Base-by-base conservation (phyloP, 768 basidiomycete genomes). In the Agaricus blazei region DNA sequence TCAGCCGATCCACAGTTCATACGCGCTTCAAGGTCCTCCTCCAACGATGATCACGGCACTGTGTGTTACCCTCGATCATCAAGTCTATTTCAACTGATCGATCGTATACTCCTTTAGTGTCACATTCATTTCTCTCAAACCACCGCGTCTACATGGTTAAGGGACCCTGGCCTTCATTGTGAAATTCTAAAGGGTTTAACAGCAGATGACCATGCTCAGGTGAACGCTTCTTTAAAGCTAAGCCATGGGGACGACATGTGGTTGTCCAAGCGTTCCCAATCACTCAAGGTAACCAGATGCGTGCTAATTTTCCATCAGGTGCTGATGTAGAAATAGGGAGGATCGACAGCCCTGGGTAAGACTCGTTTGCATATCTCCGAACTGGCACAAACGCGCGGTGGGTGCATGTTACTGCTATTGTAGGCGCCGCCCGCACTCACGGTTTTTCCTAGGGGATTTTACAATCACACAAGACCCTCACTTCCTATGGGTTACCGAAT, bases 401-500 rank as follows among this genome's bases (percentile, higher is more conserved):
- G 58, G 74, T 65, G 52, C 29, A 50, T 59, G 31, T 45, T 37
- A 49, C 42, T 53, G 44, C 37, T 40, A 31, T 45, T 52, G 46
- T 48, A 54, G 34, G 45, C 48, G 15, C 19, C 24, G 40, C 24
- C 28, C 34, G 37, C 19, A 52, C 47, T 61, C 51, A 59, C 41
- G 56, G 42, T 37, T 31, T 52, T 23, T 51, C 50, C 38, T 62
- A 87, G 88, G 85, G 50, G 78, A 82, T 48, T 76, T 85, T 55
- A 68, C 66, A 14, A 75, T 86, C 9, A 71, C 84, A 3, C 52
- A 75, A 28, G 70, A 70, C 26, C 91, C 91, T 47, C 87, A 91
- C 68, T 95, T 98, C 70, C 76, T 95, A 19, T 98, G 95, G 95
- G 82, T 98, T 51, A 96, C 93, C 4, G 93, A 96, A 68, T 97